These are phyloP conservation scores for Gaeumannomyces sp. DNA, from an alignment of 2,329 filamentous ascomycete species.

Conservation along the genomic window DNA sequence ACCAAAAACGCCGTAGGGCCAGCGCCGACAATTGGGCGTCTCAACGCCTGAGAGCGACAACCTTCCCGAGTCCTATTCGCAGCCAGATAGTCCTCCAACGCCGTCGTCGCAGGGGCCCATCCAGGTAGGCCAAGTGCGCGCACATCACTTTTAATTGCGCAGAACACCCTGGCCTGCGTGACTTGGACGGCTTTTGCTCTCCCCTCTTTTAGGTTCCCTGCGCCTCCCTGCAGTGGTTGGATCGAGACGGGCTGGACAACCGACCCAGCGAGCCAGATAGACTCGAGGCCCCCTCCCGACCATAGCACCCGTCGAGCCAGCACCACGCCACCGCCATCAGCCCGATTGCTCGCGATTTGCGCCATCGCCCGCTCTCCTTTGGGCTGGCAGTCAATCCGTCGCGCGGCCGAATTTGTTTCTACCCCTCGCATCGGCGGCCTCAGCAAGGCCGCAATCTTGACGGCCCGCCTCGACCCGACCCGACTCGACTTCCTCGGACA, in stretches of 20 bases:
- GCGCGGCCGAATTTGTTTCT: background rate
- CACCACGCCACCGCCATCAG: background rate
- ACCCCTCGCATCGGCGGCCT: background rate
- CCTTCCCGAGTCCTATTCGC: background rate
- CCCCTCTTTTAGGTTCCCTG: background rate
- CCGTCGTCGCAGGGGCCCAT: background rate
- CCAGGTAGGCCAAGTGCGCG: background rate
- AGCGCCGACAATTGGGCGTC: background rate
- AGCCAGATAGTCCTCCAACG: background rate
- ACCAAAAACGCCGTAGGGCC: background rate
- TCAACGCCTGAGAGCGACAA: background rate
- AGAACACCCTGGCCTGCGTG: background rate
- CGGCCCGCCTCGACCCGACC: background rate
- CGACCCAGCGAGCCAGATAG: background rate
- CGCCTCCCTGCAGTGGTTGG: too few species aligned
- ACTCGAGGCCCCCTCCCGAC: background rate
- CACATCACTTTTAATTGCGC: background rate
- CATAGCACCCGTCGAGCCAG: background rate
- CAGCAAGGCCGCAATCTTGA: background rate
- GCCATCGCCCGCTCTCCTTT: background rate
- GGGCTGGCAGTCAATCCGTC: conserved; percentile 6
- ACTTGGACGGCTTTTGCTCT: background rate
- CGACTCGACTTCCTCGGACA: conserved; percentile 23
- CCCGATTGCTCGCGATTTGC: background rate
- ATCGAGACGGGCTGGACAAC: too few species aligned